Evolutionary conservation across 805 yeast genomes (phyloP).

Genomic region (Candida multigemmis): DNA sequence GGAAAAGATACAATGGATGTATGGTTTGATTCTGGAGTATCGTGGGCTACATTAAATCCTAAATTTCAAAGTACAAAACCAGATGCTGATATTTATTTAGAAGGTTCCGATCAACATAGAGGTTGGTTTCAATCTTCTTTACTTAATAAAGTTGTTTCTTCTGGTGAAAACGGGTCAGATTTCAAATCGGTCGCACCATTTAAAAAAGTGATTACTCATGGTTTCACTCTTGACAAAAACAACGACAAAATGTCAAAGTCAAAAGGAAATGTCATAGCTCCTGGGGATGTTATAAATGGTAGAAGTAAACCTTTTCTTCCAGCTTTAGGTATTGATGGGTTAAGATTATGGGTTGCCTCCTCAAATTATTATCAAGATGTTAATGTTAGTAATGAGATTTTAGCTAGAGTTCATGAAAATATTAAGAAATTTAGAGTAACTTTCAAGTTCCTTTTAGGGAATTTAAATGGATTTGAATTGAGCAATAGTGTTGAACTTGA

Average conservation of each 20-base stretch:
- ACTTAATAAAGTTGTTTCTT: slow-evolving; percentile 57
- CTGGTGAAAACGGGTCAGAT: slow-evolving; percentile 33
- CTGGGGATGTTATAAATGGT: slow-evolving; percentile 60
- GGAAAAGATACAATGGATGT: slow-evolving; percentile 96
- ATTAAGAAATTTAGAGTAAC: slow-evolving; percentile 78
- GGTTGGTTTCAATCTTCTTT: slow-evolving; percentile 98
- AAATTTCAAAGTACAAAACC: slow-evolving; percentile 16
- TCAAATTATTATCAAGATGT: slow-evolving; percentile 81
- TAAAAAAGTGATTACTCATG: slow-evolving; percentile 77
- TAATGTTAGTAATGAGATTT: slow-evolving; percentile 58
- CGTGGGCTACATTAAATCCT: slow-evolving; percentile 61
- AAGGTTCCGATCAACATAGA: slow-evolving; percentile 97
- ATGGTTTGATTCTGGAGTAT: slow-evolving; percentile 96
- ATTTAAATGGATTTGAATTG: slow-evolving; percentile 45
- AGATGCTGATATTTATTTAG: slow-evolving; percentile 74
- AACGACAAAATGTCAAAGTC: slow-evolving; percentile 94
- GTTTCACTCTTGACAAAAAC: slow-evolving; percentile 80
- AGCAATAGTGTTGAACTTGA: slow-evolving; percentile 28
- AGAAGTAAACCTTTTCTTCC: slow-evolving; percentile 37
- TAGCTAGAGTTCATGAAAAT: slow-evolving; percentile 70
- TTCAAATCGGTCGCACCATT: slow-evolving; percentile 47
- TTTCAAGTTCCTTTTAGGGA: slow-evolving; percentile 74
- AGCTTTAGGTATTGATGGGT: slow-evolving; percentile 80
- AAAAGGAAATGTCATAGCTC: slow-evolving; percentile 71
- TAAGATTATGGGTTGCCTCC: slow-evolving; percentile 85